Conservation (phyloP, 805 yeast species). For the Sungouiella thailandica region DNA sequence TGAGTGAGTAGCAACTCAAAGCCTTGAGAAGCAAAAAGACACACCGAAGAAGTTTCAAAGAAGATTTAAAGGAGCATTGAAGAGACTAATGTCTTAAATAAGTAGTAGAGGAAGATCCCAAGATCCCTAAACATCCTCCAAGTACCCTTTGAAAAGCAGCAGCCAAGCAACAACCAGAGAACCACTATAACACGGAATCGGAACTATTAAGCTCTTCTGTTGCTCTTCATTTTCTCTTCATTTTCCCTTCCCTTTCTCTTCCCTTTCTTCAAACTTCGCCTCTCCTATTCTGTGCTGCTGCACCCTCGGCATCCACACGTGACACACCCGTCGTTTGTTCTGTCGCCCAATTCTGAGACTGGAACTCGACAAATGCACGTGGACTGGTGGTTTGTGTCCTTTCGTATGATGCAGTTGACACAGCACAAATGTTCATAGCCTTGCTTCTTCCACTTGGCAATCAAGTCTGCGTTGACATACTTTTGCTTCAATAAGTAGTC, state of each 20-base stretch:
- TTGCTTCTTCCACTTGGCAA: constrained; percentile 76
- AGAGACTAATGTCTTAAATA: too few species aligned
- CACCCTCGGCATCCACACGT: constrained; percentile 88
- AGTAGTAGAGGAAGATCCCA: too few species aligned
- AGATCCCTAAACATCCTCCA: too few species aligned
- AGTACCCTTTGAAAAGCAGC: too few species aligned
- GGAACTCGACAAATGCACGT: constrained; percentile 89
- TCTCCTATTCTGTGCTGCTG: constrained; percentile 58
- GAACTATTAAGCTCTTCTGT: too few species aligned
- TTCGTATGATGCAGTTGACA: constrained; percentile 63
- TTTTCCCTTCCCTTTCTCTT: too few species aligned
- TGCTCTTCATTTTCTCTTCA: neutral
- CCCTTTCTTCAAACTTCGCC: constrained; percentile 1
- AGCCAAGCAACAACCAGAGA: too few species aligned
- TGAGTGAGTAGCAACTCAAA: too few species aligned
- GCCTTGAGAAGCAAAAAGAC: too few species aligned
- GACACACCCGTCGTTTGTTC: constrained; percentile 45
- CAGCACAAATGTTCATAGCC: constrained; percentile 90
- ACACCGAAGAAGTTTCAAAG: too few species aligned
- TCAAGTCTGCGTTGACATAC: constrained; percentile 62
- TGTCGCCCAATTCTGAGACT: constrained; percentile 41
- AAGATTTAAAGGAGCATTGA: too few species aligned
- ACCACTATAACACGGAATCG: too few species aligned
- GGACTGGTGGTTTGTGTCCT: constrained; percentile 53
- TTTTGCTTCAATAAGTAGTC: constrained; percentile 67